Base-by-base conservation (phyloP, 2,329 filamentous ascomycete species). In the Beauveria sp. region DNA sequence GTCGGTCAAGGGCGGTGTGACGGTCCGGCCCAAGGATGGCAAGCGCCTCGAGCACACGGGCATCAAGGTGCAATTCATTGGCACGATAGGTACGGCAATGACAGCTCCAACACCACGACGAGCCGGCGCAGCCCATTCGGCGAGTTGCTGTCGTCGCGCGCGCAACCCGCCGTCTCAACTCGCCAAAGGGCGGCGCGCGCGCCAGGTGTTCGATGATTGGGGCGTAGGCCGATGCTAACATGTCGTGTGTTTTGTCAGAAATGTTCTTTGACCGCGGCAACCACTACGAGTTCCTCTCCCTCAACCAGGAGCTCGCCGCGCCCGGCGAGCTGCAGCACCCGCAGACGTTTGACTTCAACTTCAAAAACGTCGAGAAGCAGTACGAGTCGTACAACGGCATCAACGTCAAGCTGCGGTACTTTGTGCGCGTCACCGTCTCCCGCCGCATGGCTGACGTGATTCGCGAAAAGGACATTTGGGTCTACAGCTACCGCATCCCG, bases 191-290 rank as follows among this genome's bases (percentile, higher is more conserved):
- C 22, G 20, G 26, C 9, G 50, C 28, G 18, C 3, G n/a, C 43
- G 12, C 20, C 22, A 14, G 16, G 20, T 9, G 10, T 31, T 31
- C n/a, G 3, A 22, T 3, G 7, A 51, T n/a, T 38, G 34, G 34
- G 12, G 14, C 12, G 14, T 16, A 16, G 34, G 10, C 28, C 5
- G 22, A 24, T 46, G 45, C 49, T 51, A 14, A 51, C 28, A 22
- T 14, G 50, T n/a, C 8, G 20, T n/a, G n/a, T 24, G 22, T 24
- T 18, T 18, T 18, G 18, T 9, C 65, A 96, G 95, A 99, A 76
- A 99, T 99, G 95, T 99, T 98, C 84, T 99, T 96, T 77, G 95
- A 99, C 76, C 91, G 95, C 72, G 93, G 93, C 70, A 99, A 97
- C 75, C 95, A 98, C 80, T 96, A 99, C 82, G 95, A 99, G 78